Percentiles rank a stretch among this genome's conserved stretches.
These are phyloP conservation scores for Blastobotrys petasosporus DNA, from an alignment of 1,139 yeast species.

Conservation along the genomic window DNA sequence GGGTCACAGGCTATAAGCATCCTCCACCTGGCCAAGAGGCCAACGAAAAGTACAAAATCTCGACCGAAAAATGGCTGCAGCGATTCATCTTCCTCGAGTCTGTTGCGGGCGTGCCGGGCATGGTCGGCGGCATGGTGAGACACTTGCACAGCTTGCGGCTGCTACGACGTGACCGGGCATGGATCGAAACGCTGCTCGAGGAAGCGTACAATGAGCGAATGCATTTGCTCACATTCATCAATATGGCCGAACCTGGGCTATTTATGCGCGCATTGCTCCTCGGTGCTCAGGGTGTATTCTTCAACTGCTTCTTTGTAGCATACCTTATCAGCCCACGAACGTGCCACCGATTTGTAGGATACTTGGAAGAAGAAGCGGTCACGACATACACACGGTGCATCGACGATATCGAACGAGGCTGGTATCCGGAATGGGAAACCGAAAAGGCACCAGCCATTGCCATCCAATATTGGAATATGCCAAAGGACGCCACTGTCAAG, in stretches of 20 bases:
- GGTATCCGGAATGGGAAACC: constrained; percentile 45
- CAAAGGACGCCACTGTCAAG: constrained; percentile 47
- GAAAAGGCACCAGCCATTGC: constrained; percentile 44
- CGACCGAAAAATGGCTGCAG: constrained; percentile 62
- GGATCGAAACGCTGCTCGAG: constrained; percentile 68
- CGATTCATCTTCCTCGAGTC: constrained; percentile 63
- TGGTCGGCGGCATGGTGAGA: constrained; percentile 65
- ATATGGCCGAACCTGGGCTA: constrained; percentile 58
- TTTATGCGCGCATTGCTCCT: constrained; percentile 52
- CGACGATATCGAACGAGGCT: constrained; percentile 48
- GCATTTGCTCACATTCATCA: constrained; percentile 67
- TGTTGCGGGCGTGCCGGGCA: constrained; percentile 76
- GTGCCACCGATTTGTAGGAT: constrained; percentile 75
- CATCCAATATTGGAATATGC: constrained; percentile 55
- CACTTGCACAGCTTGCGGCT: constrained; percentile 59
- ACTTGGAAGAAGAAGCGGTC: constrained; percentile 75
- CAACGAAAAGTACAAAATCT: constrained; percentile 51
- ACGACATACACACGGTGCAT: constrained; percentile 61
- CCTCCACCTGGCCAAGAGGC: constrained; percentile 40
- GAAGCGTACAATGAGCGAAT: constrained; percentile 78
- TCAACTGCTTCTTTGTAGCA: constrained; percentile 56
- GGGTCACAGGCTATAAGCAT: constrained; percentile 60
- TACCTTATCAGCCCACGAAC: constrained; percentile 57
- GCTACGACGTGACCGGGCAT: constrained; percentile 62
- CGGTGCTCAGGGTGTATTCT: constrained; percentile 67